phyloP scores from a whole-genome alignment of 2,329 filamentous ascomycete species.

The Diaporthe vexans region DNA sequence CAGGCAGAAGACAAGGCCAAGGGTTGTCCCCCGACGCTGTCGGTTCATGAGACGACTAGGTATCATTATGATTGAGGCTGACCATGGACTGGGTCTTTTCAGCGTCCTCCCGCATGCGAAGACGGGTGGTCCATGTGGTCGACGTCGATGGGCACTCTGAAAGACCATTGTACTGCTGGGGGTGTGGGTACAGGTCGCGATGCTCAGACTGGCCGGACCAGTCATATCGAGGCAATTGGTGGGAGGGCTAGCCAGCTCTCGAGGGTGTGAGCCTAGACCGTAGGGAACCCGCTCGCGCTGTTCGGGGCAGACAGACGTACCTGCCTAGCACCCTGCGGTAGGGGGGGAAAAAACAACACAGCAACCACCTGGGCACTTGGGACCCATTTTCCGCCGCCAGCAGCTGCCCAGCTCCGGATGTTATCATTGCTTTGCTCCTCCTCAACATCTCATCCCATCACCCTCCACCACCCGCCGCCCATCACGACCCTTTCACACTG shows the following conservation, averaged over 20 bases:
- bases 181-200: neutral
- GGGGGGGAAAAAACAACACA: too few species aligned
- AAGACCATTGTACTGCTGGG: neutral
- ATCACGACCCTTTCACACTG: slow-evolving; percentile 11
- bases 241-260: too few species aligned
- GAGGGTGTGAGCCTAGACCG: too few species aligned
- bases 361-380: too few species aligned
- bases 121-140: neutral
- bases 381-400: too few species aligned
- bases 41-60: neutral
- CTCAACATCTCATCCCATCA: slow-evolving; percentile 23
- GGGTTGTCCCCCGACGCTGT: neutral
- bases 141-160: neutral
- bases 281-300: too few species aligned
- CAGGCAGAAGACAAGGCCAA: neutral
- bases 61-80: neutral
- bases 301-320: too few species aligned
- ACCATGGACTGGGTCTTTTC: neutral
- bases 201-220: slow-evolving; percentile 22
- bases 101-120: neutral
- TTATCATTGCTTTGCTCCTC: neutral
- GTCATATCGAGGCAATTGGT: slow-evolving; percentile 26
- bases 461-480: slow-evolving; percentile 26
- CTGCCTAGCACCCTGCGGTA: too few species aligned
- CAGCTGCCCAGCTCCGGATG: too few species aligned